Evolutionary conservation across 1,284 basidiomycete genomes (phyloP).

Genomic region (Apiotrichum sp.): DNA sequence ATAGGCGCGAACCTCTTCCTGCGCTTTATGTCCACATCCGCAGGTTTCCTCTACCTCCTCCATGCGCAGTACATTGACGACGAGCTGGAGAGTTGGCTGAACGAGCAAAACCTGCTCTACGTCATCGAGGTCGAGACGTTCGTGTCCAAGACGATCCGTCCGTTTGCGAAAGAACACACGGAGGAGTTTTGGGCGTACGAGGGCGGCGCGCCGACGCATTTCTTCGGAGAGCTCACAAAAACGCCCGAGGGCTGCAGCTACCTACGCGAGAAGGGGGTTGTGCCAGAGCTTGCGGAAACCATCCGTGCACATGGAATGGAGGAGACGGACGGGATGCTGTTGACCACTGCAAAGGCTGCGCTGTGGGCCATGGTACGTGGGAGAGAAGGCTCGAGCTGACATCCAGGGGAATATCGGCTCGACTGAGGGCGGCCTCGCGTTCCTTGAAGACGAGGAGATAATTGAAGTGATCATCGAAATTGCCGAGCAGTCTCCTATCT

Average conservation of each 20-base stretch:
- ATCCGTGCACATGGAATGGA: constrained; percentile 83
- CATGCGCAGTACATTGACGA: constrained; percentile 87
- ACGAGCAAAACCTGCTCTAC: constrained; percentile 49
- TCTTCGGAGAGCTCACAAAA: constrained; percentile 96
- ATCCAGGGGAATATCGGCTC: constrained; percentile 86
- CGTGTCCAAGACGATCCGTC: constrained; percentile 41
- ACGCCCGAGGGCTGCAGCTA: constrained; percentile 90
- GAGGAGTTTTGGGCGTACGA: constrained; percentile 59
- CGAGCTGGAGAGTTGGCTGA: constrained; percentile 94
- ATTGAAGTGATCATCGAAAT: constrained; percentile 85
- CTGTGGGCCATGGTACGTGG: constrained; percentile 86
- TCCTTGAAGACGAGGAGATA: constrained; percentile 90
- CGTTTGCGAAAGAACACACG: constrained; percentile 31
- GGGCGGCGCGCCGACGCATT: constrained; percentile 84
- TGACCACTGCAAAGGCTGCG: constrained; percentile 86
- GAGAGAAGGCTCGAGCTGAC: not conserved
- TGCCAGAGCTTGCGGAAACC: constrained; percentile 82
- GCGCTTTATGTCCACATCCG: constrained; percentile 88
- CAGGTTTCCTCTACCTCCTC: constrained; percentile 86
- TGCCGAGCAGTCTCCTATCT: constrained; percentile 77
- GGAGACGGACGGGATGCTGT: constrained; percentile 70
- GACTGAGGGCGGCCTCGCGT: constrained; percentile 80
- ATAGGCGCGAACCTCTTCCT: constrained; percentile 81
- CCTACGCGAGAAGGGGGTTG: constrained; percentile 82
- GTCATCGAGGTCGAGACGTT: constrained; percentile 46